Percentiles rank a stretch among this genome's conserved stretches.
phyloP scores from a whole-genome alignment of 441 rosid genomes.

The Brassica hybrid region DNA sequence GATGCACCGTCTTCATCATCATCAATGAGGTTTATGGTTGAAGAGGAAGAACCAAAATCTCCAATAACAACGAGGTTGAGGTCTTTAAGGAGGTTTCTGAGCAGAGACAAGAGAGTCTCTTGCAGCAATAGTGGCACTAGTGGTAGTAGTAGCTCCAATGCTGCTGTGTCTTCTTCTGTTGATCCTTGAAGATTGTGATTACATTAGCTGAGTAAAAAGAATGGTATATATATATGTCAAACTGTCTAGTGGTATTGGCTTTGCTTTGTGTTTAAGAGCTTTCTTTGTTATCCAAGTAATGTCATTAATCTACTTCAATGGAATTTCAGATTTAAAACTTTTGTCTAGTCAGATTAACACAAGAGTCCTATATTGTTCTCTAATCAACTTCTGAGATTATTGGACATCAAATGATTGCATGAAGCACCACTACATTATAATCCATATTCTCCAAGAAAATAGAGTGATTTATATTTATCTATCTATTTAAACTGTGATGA shows the following conservation, averaged over 20 bases:
- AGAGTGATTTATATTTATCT: no score
- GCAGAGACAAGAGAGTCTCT: constrained; percentile 69
- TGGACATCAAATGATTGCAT: background rate
- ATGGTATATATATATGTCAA: constrained; percentile 15
- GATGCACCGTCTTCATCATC: constrained; percentile 35
- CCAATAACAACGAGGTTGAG: constrained; percentile 71
- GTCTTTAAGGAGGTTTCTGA: constrained; percentile 79
- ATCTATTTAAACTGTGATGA: no score
- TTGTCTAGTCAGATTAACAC: background rate
- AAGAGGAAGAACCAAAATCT: constrained; percentile 73
- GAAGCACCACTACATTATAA: no score
- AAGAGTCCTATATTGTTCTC: background rate
- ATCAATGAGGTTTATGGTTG: constrained; percentile 39
- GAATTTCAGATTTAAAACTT: background rate
- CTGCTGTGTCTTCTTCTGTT: constrained; percentile 38
- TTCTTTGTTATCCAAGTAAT: constrained; percentile 28
- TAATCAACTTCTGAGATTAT: background rate
- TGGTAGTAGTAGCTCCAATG: constrained; percentile 41
- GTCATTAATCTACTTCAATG: constrained; percentile 21
- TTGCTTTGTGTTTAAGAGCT: constrained; percentile 35
- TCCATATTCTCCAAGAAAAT: no score
- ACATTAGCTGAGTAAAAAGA: constrained; percentile 21
- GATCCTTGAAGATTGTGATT: constrained; percentile 45
- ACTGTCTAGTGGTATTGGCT: constrained; percentile 16
- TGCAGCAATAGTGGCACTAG: constrained; percentile 20